These are phyloP conservation scores for Exophiala dermatitidis DNA, from an alignment of 2,329 filamentous ascomycete species.

Conservation along the genomic window DNA sequence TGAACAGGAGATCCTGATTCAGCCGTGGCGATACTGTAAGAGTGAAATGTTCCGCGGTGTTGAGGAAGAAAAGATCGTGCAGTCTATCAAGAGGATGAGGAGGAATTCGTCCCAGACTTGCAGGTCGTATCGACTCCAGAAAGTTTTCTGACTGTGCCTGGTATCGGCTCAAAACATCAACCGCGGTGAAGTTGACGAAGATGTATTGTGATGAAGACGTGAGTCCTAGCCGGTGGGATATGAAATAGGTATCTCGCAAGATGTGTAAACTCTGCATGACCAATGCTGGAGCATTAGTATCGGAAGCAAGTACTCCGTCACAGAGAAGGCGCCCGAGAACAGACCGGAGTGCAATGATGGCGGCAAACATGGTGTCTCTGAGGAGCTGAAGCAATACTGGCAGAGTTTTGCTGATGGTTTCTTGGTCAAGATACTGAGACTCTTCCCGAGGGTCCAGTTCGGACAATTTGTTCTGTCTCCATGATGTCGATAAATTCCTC, in stretches of 20 bases:
- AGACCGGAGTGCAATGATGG: slow-evolving; percentile 67
- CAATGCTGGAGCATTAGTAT: slow-evolving; percentile 55
- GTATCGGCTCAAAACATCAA: slow-evolving; percentile 73
- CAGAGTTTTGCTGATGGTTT: slow-evolving; percentile 60
- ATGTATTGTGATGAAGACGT: slow-evolving; percentile 73
- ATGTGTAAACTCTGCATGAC: slow-evolving; percentile 65
- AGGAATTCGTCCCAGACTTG: slow-evolving; percentile 50
- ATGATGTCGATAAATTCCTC: slow-evolving; percentile 59
- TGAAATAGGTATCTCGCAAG: slow-evolving; percentile 72
- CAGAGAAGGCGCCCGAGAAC: slow-evolving; percentile 60
- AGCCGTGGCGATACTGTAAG: slow-evolving; percentile 58
- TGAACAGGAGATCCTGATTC: slow-evolving; percentile 66
- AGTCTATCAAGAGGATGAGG: slow-evolving; percentile 60
- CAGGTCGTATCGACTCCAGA: slow-evolving; percentile 55
- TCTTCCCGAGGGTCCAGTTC: slow-evolving; percentile 65
- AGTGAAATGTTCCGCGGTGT: slow-evolving; percentile 76
- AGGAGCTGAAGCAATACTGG: slow-evolving; percentile 68
- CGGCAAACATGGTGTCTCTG: slow-evolving; percentile 66
- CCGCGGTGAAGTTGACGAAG: slow-evolving; percentile 73
- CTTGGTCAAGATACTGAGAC: slow-evolving; percentile 52
- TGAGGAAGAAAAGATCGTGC: slow-evolving; percentile 82
- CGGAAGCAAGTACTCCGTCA: slow-evolving; percentile 48
- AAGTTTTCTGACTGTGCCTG: slow-evolving; percentile 59
- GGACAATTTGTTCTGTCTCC: slow-evolving; percentile 68
- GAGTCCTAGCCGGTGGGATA: slow-evolving; percentile 66